phyloP scores from a whole-genome alignment of 768 basidiomycete genomes.

The Hydnomerulius pinastri region DNA sequence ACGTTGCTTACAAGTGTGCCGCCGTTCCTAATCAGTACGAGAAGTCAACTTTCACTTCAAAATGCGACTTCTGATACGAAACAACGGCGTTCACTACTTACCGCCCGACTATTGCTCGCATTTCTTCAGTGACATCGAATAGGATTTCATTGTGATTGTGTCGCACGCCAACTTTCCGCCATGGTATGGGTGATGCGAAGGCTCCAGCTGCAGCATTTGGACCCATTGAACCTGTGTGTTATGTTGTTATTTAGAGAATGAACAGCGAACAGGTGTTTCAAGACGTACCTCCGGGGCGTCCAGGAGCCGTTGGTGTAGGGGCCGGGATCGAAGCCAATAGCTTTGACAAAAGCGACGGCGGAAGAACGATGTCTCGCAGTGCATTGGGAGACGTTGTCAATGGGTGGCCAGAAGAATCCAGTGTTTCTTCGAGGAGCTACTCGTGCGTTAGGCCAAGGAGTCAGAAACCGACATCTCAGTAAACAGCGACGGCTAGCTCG shows the following conservation, averaged over 20 bases:
- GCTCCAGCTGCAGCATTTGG: slow-evolving; percentile 43
- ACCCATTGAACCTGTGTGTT: slow-evolving; percentile 29
- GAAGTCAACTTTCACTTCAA: background rate
- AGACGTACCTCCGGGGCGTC: slow-evolving; percentile 30
- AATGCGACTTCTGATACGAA: background rate
- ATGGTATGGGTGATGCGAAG: slow-evolving; percentile 91
- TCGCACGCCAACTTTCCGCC: slow-evolving; percentile 82
- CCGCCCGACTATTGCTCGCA: slow-evolving; percentile 51
- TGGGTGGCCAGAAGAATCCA: slow-evolving; percentile 91
- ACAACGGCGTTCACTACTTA: slow-evolving; percentile 8
- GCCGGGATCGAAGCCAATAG: slow-evolving; percentile 44
- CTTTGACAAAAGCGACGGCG: slow-evolving; percentile 84
- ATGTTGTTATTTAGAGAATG: background rate
- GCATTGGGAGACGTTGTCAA: slow-evolving; percentile 89
- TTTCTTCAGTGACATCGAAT: slow-evolving; percentile 85
- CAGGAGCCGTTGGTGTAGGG: slow-evolving; percentile 25
- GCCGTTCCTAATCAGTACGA: slow-evolving; percentile 53
- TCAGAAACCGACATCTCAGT: background rate
- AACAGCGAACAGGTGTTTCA: background rate
- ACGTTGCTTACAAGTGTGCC: slow-evolving; percentile 65
- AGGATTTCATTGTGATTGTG: slow-evolving; percentile 91
- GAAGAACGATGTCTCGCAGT: slow-evolving; percentile 90
- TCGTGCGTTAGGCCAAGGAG: slow-evolving; percentile 8
- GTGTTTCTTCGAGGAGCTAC: slow-evolving; percentile 91
- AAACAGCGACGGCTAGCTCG: background rate